Evolutionary conservation across 768 basidiomycete species (phyloP), one percentile per base, ranked within the genome.

Genomic region (Flagelloscypha sp.): DNA sequence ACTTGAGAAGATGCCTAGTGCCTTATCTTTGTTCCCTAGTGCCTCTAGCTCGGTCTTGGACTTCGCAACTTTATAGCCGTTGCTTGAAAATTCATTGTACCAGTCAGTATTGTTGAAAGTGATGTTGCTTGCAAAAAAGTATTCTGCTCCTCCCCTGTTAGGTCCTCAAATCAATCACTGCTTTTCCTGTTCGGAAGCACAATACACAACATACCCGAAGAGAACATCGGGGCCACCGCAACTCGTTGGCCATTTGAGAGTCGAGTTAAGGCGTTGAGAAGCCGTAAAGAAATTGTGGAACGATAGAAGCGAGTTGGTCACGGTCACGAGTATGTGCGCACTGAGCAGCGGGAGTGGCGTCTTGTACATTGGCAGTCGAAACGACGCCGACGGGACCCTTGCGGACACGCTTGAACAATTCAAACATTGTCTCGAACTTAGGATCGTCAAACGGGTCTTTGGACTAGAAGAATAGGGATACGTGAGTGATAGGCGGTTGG

Each of bases 351-450:
- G 65, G 65, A 13, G 65, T 68, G 16, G 65, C 65, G 49, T 68
- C 65, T 5, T 61, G 61, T 24, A 68, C 65, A 36, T 46, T 52
- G 5, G 66, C 66, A n/a, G 66, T 68, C 1, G 66, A 65, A 1
- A 68, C 66, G 33, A 68, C 66, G 20, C 66, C 66, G 33, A 68
- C 44, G 2, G 63, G 55, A 11, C 66, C 66, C 36, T 63, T 60
- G 30, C 50, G 54, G 24, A 49, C 45, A 16, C 64, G 47, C n/a
- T 59, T 56, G 58, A 68, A 68, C 17, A 68, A 46, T 40, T 68
- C 62, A 12, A 61, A 63, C 22, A 68, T 60, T 10, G 64, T 66
- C 45, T 66, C 66, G 12, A 68, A 43, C 36, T 68, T 68, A 5
- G 66, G 61, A 38, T 68, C 64, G 35, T 65, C 64, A 31, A 63